These are phyloP conservation scores for Pogostemon cablin DNA, from an alignment of 257 asterid genomes.

Conservation along the genomic window DNA sequence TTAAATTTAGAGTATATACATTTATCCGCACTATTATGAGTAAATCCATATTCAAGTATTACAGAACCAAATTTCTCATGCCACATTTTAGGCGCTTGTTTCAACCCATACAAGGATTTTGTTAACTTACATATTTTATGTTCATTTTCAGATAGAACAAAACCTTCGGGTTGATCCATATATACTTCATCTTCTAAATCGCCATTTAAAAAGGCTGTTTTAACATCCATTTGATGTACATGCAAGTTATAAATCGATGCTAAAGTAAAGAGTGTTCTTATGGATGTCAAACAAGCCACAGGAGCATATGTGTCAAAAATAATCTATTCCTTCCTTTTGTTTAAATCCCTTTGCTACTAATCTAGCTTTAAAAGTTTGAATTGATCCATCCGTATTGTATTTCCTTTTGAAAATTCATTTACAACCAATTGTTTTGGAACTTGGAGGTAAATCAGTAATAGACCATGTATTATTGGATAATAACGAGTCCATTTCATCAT, in stretches of 20 bases:
- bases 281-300: neutral
- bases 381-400: neutral
- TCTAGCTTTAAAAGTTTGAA: neutral
- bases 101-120: neutral
- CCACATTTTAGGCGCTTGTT: neutral
- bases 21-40: neutral
- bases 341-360: neutral
- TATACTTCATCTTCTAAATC: neutral
- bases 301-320: slow-evolving; percentile 2
- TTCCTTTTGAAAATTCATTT: neutral
- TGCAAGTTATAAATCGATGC: neutral
- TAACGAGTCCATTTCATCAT: neutral
- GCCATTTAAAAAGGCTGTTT: neutral
- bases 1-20: neutral
- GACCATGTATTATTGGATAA: neutral
- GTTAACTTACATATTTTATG: too few relatives aligned
- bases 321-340: neutral
- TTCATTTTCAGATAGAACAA: too few relatives aligned
- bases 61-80: neutral
- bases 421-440: neutral
- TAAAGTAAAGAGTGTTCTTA: neutral
- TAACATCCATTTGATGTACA: neutral
- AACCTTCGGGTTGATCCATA: neutral
- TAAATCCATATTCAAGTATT: neutral
- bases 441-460: neutral